Evolutionary conservation across 768 basidiomycete genomes (phyloP), one percentile per base, ranked within the genome.

Genomic region (Trametes sanguinea): DNA sequence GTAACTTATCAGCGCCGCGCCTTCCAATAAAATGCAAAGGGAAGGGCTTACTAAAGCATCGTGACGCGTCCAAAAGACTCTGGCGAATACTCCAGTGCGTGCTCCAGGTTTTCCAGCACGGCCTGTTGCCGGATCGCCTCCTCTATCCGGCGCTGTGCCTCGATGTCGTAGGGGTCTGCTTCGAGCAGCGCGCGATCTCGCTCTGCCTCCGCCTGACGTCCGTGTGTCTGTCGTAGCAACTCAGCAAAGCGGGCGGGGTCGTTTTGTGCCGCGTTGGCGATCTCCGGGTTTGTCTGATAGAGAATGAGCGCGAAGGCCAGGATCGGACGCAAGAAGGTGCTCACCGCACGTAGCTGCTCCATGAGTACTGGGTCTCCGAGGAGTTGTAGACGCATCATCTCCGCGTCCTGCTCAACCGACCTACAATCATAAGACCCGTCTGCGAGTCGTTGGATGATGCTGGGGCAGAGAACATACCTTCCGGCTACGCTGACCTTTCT

Each of bases 11-110:
- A 33, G 56, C n/a, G 55, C 35, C 35, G 4, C 39, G 9, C 42
- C 17, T 9, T 7, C 29, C 33, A 9, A 8, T 10, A 8, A 0
- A 6, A 9, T 16, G n/a, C 2, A 45, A 39, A 9, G 27, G 57
- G 14, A 5, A 52, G 64, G n/a, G 83, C 90, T 75, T 71, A 94
- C 91, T 97, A 99, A 58, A 99, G 88, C 97, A 99, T 99, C 2
- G 86, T 89, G 35, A 99, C 97, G 63, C 87, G 83, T 14, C 94
- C 97, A 74, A 99, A 99, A 56, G 85, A 83, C 76, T 98, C 95
- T 0, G 96, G 96, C 7, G 87, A 89, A 66, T 91, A 94, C 72
- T 98, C 95, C 64, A 98, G 78, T 6, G 97, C 97, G 76, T 97
- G 94, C 60, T 90, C 86, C 83, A 95, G 81, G 71, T 97, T 97